A percentile compares a stretch with the other conserved stretches of the same genome.
Evolutionary conservation across 2,329 filamentous ascomycete species (phyloP).

Genomic region (Diaporthe sp.): DNA sequence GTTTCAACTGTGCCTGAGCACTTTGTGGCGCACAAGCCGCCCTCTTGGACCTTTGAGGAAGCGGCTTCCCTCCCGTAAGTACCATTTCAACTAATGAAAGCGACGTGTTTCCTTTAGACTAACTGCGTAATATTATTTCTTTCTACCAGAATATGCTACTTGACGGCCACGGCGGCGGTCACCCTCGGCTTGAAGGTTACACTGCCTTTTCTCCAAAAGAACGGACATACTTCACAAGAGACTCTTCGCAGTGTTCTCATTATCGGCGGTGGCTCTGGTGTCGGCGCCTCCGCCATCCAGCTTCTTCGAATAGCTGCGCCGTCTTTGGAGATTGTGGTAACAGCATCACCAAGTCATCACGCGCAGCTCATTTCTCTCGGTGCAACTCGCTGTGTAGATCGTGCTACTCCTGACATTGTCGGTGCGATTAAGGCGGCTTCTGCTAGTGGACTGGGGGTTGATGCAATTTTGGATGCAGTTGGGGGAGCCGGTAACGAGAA

Average conservation of each 20-base stretch:
- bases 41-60: constrained; percentile 49
- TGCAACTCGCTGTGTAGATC: constrained; percentile 43
- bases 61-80: constrained; percentile 50
- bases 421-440: constrained; percentile 45
- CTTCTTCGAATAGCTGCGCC: constrained; percentile 52
- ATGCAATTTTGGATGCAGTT: constrained; percentile 53
- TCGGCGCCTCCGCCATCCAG: constrained; percentile 53
- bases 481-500: constrained; percentile 44
- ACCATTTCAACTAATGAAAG: not conserved
- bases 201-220: constrained; percentile 45
- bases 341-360: constrained; percentile 50
- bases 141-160: constrained; percentile 45
- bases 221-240: constrained; percentile 1
- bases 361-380: constrained; percentile 44
- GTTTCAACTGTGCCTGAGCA: constrained; percentile 44
- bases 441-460: constrained; percentile 47
- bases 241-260: constrained; percentile 50
- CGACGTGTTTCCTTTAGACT: not conserved
- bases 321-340: constrained; percentile 49
- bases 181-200: constrained; percentile 46
- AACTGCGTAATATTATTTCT: not conserved
- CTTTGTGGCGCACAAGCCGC: constrained; percentile 49
- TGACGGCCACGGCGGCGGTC: constrained; percentile 46
- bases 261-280: constrained; percentile 53
- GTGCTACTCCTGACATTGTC: constrained; percentile 39